Evolutionary conservation across 1,139 yeast species (phyloP).

Genomic region (Blastobotrys petasosporus): DNA sequence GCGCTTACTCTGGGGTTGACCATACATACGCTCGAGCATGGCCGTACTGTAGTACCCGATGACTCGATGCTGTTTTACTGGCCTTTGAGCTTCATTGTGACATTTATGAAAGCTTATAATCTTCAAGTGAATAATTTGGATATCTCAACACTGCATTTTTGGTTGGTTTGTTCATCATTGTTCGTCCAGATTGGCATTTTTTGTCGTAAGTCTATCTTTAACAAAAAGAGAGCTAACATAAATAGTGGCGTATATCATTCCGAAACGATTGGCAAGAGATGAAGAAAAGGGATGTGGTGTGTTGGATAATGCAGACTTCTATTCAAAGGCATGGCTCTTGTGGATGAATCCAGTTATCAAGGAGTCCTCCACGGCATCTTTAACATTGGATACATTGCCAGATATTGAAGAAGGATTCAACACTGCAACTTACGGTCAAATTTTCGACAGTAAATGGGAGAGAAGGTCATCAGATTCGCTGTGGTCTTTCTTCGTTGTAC

Average conservation of each 20-base stretch:
- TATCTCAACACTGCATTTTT: slow-evolving; percentile 2
- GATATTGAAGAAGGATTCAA: slow-evolving; percentile 59
- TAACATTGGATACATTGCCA: slow-evolving; percentile 73
- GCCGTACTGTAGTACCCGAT: slow-evolving; percentile 55
- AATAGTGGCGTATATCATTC: slow-evolving; percentile 19
- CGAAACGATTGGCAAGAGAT: slow-evolving; percentile 12
- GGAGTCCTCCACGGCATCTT: slow-evolving; percentile 61
- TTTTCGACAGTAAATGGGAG: slow-evolving; percentile 55
- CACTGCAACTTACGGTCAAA: slow-evolving; percentile 42
- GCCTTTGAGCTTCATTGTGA: slow-evolving; percentile 48
- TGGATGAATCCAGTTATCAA: slow-evolving; percentile 89
- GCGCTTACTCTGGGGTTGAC: slow-evolving; percentile 2
- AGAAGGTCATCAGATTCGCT: slow-evolving; percentile 36
- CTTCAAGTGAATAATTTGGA: slow-evolving; percentile 13
- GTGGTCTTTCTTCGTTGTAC: slow-evolving; percentile 58
- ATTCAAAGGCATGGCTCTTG: slow-evolving; percentile 65
- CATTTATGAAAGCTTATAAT: slow-evolving; percentile 42
- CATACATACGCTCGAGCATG: slow-evolving; percentile 65
- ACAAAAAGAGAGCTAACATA: no score
- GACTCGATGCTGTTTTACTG: slow-evolving; percentile 67
- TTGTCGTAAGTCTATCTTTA: slow-evolving; percentile 6
- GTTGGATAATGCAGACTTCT: slow-evolving; percentile 66
- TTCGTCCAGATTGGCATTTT: slow-evolving; percentile 10
- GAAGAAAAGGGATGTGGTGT: slow-evolving; percentile 16
- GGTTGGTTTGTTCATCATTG: slow-evolving; percentile 6